These are phyloP conservation scores for Cnidoscolus chayamansa DNA, from an alignment of 441 rosid species.

Conservation along the genomic window DNA sequence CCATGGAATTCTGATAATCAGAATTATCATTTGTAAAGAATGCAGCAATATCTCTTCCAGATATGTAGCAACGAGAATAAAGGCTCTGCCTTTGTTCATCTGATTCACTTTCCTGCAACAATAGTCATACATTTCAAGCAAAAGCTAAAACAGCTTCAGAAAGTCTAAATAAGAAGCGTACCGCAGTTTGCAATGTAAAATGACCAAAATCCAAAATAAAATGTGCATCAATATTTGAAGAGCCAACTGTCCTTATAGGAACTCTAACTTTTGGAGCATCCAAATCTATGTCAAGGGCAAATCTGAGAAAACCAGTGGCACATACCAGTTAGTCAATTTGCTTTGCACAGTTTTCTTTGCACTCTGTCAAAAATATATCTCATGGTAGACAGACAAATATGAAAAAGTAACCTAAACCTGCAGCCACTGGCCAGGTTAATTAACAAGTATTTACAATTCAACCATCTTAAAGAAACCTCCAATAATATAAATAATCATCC, in stretches of 20 bases:
- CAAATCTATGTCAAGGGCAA: conserved; percentile 96
- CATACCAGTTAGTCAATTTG: conserved; percentile 14
- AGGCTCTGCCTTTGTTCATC: conserved; percentile 80
- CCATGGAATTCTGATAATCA: conserved; percentile 44
- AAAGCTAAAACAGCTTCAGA: conserved; percentile 23
- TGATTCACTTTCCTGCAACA: conserved; percentile 66
- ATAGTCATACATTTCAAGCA: conserved; percentile 26
- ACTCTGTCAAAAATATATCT: background rate
- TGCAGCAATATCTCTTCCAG: conserved; percentile 98
- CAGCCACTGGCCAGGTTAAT: background rate
- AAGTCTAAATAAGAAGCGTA: conserved; percentile 36
- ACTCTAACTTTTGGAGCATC: conserved; percentile 98
- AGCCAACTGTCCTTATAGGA: conserved; percentile 68
- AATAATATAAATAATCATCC: background rate
- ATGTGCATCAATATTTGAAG: conserved; percentile 66
- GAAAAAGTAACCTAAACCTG: background rate
- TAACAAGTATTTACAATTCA: background rate
- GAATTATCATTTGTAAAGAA: conserved; percentile 73
- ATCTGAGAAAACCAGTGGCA: conserved; percentile 51
- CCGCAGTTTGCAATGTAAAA: conserved; percentile 84
- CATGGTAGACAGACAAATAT: background rate
- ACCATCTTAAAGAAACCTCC: background rate
- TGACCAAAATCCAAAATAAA: conserved; percentile 97
- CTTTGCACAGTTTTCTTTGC: no score
- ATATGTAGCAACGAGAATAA: conserved; percentile 86